phyloP scores from a whole-genome alignment of 2,329 filamentous ascomycete species.

The Talaromyces verruculosus region DNA sequence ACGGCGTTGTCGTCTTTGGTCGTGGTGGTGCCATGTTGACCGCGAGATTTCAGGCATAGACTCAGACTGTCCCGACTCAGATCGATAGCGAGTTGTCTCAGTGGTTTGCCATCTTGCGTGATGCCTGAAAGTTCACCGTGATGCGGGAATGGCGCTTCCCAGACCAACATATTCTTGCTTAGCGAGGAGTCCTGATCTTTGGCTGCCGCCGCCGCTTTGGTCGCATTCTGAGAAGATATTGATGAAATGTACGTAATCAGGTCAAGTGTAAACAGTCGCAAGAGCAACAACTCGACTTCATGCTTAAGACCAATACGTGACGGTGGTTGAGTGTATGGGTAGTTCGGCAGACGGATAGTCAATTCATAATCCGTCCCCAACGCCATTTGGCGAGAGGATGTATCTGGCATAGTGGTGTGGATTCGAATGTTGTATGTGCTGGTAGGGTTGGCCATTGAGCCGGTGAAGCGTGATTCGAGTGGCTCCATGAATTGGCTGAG shows the following conservation, averaged over 20 bases:
- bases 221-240: constrained; percentile 13
- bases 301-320: constrained; percentile 35
- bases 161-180: constrained; percentile 18
- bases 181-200: neutral
- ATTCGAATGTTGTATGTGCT: constrained; percentile 42
- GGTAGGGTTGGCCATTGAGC: constrained; percentile 36
- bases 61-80: constrained; percentile 15
- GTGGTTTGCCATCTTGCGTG: neutral
- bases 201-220: neutral
- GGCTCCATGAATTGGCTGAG: constrained; percentile 44
- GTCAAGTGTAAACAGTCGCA: constrained; percentile 41
- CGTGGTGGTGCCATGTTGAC: neutral
- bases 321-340: constrained; percentile 35
- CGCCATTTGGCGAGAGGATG: constrained; percentile 17
- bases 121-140: constrained; percentile 19
- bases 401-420: constrained; percentile 35
- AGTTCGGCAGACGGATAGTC: constrained; percentile 34
- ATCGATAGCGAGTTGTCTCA: constrained; percentile 17
- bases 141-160: constrained; percentile 29
- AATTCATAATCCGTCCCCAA: constrained; percentile 44
- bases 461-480: constrained; percentile 45
- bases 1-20: neutral
- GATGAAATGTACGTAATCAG: constrained; percentile 36
- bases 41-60: neutral
- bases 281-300: constrained; percentile 37